Percentiles rank a stretch among this genome's conserved stretches.
Evolutionary conservation across 176 grass and related monocot species (phyloP).

Genomic region (Thalia dealbata): DNA sequence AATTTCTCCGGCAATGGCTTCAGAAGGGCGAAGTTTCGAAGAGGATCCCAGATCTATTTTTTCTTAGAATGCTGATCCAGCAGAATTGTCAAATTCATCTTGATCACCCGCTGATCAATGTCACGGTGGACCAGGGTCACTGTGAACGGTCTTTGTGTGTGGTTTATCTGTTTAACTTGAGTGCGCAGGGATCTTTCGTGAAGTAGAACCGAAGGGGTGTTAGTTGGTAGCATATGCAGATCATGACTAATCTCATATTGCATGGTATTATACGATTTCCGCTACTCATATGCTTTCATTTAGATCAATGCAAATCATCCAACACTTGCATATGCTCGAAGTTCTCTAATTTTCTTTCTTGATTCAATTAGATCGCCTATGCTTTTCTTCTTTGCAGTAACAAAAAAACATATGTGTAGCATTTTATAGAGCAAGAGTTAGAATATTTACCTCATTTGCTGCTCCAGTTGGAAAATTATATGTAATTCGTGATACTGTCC

Average conservation of each 20-base stretch:
- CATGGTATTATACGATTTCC: neutral
- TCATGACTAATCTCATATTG: constrained; percentile 5
- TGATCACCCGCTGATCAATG: neutral
- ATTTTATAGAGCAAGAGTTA: neutral
- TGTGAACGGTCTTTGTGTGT: neutral
- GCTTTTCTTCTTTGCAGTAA: neutral
- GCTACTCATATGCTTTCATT: neutral
- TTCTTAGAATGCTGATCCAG: neutral
- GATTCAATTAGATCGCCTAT: neutral
- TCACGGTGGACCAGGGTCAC: neutral
- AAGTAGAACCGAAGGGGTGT: neutral
- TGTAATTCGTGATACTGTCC: no score
- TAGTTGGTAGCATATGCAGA: neutral
- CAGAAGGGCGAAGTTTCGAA: neutral
- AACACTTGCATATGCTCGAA: neutral
- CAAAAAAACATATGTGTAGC: neutral
- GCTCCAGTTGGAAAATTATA: neutral
- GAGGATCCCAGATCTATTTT: neutral
- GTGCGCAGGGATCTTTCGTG: neutral
- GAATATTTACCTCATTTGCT: neutral
- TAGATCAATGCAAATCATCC: neutral
- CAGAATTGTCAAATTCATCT: neutral
- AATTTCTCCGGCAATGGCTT: no score
- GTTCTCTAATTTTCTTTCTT: neutral
- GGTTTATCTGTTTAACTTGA: neutral